These are phyloP conservation scores for Boletus semigastroideus DNA, from an alignment of 1,284 basidiomycete genomes.

Conservation along the genomic window DNA sequence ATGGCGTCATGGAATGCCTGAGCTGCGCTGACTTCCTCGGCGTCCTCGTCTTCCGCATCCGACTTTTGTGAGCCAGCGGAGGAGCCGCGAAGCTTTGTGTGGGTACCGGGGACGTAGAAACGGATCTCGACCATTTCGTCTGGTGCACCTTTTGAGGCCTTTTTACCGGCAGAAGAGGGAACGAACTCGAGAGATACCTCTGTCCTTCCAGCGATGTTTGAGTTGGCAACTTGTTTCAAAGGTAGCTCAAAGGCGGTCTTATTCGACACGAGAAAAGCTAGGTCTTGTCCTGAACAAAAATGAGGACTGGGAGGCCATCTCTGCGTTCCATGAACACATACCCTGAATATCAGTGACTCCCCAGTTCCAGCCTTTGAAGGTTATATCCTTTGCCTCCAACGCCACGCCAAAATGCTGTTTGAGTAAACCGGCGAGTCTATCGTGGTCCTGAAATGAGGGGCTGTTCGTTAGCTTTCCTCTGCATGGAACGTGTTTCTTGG, in stretches of 20 bases:
- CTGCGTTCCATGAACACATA: slow-evolving; percentile 35
- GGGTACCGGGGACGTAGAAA: slow-evolving; percentile 91
- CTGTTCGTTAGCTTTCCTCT: slow-evolving; percentile 2
- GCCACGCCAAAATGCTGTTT: slow-evolving; percentile 86
- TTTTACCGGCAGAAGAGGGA: slow-evolving; percentile 48
- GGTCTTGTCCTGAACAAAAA: slow-evolving; percentile 67
- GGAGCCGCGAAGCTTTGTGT: slow-evolving; percentile 67
- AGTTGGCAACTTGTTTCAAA: slow-evolving; percentile 87
- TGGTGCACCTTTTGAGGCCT: slow-evolving; percentile 46
- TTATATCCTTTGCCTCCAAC: slow-evolving; percentile 84
- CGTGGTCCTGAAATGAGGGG: slow-evolving; percentile 64
- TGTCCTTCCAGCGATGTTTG: slow-evolving; percentile 95
- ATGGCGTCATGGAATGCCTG: slow-evolving; percentile 96
- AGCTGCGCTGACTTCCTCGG: slow-evolving; percentile 83
- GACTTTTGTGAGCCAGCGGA: slow-evolving; percentile 76
- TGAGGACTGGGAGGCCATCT: slow-evolving; percentile 5
- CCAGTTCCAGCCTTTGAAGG: slow-evolving; percentile 99
- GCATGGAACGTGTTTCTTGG: background rate
- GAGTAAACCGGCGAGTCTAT: slow-evolving; percentile 71
- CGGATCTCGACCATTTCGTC: slow-evolving; percentile 97
- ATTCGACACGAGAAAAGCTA: slow-evolving; percentile 89
- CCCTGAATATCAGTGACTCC: slow-evolving; percentile 94
- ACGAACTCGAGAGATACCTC: slow-evolving; percentile 97
- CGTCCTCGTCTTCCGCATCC: slow-evolving; percentile 68
- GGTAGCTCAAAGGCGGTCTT: slow-evolving; percentile 94